Conservation (phyloP, 257 asterid genomes). For the Buddleja alternifolia region DNA sequence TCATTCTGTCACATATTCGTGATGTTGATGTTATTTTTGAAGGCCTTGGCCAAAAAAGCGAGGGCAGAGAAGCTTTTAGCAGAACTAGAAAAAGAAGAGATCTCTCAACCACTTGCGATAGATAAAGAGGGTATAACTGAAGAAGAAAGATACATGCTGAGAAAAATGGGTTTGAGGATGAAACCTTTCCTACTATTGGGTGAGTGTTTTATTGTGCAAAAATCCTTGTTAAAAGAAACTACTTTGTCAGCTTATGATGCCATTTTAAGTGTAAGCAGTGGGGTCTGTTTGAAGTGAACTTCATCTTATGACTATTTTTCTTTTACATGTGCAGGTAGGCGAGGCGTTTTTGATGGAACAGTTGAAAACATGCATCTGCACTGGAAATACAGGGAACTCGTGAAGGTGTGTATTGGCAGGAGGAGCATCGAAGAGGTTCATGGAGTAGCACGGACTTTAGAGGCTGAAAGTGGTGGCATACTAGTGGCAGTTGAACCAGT, state of each 20-base stretch:
- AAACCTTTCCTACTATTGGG: constrained; percentile 86
- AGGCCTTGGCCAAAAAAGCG: constrained; percentile 84
- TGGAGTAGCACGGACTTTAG: constrained; percentile 73
- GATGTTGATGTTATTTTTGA: constrained; percentile 36
- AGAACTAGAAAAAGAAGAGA: constrained; percentile 64
- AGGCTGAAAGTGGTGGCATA: constrained; percentile 96
- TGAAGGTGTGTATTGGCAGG: constrained; percentile 76
- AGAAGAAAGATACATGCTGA: constrained; percentile 95
- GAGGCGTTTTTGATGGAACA: constrained; percentile 98
- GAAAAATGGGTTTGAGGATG: constrained; percentile 94
- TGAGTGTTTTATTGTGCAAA: constrained; percentile 40
- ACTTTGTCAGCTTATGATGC: constrained; percentile 11
- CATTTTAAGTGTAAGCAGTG: constrained; percentile 4
- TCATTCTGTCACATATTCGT: constrained; percentile 23
- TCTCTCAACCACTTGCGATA: constrained; percentile 52
- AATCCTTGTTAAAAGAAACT: not conserved
- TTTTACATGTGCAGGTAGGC: constrained; percentile 64
- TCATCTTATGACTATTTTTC: constrained; percentile 22
- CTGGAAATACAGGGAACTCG: constrained; percentile 98
- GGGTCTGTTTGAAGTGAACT: constrained; percentile 14
- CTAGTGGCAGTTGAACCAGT: constrained; percentile 89
- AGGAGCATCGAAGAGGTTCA: constrained; percentile 74
- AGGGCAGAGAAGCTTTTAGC: constrained; percentile 79
- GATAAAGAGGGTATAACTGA: constrained; percentile 96
- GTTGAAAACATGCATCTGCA: constrained; percentile 98